phyloP scores from a whole-genome alignment of 805 yeast genomes.

The Yarrowia osloensis region DNA sequence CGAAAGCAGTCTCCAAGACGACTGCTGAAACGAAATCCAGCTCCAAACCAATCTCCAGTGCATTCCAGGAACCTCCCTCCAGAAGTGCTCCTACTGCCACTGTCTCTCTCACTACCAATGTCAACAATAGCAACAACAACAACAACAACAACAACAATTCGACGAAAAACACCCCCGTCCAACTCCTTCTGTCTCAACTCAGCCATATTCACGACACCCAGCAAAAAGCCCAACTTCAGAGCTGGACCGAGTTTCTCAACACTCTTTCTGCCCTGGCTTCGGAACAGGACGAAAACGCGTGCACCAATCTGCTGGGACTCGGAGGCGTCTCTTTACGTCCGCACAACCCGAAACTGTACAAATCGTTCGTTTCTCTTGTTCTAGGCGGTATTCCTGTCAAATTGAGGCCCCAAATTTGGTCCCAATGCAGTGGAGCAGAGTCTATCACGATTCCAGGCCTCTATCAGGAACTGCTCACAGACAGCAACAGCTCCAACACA shows the following conservation, averaged over 20 bases:
- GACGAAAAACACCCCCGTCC: slow-evolving; percentile 33
- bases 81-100: slow-evolving; percentile 16
- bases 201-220: slow-evolving; percentile 50
- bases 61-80: slow-evolving; percentile 4
- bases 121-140: not conserved
- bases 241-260: slow-evolving; percentile 52
- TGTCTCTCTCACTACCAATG: not conserved
- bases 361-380: slow-evolving; percentile 43
- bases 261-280: slow-evolving; percentile 37
- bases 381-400: slow-evolving; percentile 53
- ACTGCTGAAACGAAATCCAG: not conserved
- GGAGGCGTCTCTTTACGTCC: slow-evolving; percentile 40
- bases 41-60: slow-evolving; percentile 9
- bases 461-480: slow-evolving; percentile 43
- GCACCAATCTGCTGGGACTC: slow-evolving; percentile 44
- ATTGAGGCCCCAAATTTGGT: slow-evolving; percentile 54
- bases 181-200: slow-evolving; percentile 44
- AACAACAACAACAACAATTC: not conserved
- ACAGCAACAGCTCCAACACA: slow-evolving; percentile 13
- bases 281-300: slow-evolving; percentile 34
- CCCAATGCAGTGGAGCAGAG: slow-evolving; percentile 56
- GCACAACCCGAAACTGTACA: slow-evolving; percentile 11
- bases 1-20: not conserved
- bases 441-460: slow-evolving; percentile 51
- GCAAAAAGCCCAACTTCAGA: slow-evolving; percentile 45